A percentile compares a stretch with the other conserved stretches of the same genome.
Conservation (phyloP, 75 land plant genomes). For the Picea glauca region DNA sequence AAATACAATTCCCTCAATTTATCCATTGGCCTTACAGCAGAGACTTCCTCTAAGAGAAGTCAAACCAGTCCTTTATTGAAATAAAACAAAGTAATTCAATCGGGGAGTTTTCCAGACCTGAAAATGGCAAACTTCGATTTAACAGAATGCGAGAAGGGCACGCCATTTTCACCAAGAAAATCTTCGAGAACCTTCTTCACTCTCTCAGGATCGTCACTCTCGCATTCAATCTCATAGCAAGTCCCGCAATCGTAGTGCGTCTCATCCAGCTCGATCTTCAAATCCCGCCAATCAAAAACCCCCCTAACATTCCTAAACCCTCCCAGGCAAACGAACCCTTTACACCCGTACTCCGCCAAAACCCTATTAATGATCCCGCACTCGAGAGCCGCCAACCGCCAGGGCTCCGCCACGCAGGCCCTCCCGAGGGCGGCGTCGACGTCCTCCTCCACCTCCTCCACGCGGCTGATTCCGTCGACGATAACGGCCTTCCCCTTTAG, state of each 20-base stretch:
- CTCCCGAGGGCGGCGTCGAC: constrained; percentile 55
- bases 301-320: constrained; percentile 86
- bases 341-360: constrained; percentile 42
- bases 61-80: too few species aligned
- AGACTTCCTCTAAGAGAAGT: too few species aligned
- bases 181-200: constrained; percentile 54
- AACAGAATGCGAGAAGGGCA: constrained; percentile 51
- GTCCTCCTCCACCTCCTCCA: constrained; percentile 81
- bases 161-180: constrained; percentile 58
- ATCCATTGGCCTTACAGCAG: too few species aligned
- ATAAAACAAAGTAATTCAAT: constrained; percentile 11
- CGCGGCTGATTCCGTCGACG: constrained; percentile 65
- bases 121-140: constrained; percentile 79
- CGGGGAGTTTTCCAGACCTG: constrained; percentile 68
- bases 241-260: constrained; percentile 79
- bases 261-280: constrained; percentile 87
- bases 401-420: constrained; percentile 63
- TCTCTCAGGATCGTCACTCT: constrained; percentile 71
- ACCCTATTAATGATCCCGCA: constrained; percentile 35
- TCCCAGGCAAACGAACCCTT: constrained; percentile 66
- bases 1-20: too few species aligned
- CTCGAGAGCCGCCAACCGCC: constrained; percentile 18
- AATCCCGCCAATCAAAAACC: constrained; percentile 77
- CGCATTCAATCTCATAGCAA: constrained; percentile 85
- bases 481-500: constrained; percentile 69